Conservation (phyloP, 2,329 filamentous ascomycete genomes). For the Trichoderma sp. region DNA sequence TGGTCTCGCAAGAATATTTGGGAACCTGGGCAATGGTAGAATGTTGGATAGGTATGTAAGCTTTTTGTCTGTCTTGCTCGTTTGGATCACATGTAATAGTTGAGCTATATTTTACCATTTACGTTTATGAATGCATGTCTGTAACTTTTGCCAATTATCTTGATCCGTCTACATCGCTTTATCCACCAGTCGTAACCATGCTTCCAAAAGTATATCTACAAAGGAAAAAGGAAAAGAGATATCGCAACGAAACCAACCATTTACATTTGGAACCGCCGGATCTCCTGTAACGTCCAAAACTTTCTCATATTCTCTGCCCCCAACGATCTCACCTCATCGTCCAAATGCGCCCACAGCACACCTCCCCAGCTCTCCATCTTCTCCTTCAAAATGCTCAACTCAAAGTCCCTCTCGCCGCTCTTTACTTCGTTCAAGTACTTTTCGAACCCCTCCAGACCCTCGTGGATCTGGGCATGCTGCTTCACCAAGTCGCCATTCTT, state of each 20-base stretch:
- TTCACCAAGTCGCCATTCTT: conserved; percentile 59
- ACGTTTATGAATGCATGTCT: neutral
- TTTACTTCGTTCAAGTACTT: conserved; percentile 63
- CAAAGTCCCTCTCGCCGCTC: conserved; percentile 59
- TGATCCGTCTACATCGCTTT: neutral
- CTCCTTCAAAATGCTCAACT: conserved; percentile 58
- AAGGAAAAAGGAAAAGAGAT: neutral
- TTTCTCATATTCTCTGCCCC: conserved; percentile 84
- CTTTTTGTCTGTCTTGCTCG: neutral
- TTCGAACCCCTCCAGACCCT: conserved; percentile 66
- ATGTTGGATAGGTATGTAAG: neutral
- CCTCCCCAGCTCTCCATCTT: conserved; percentile 76
- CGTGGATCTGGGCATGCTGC: conserved; percentile 78
- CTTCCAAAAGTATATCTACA: neutral
- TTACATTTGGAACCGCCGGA: conserved; percentile 42
- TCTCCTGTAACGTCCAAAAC: conserved; percentile 77
- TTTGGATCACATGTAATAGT: neutral
- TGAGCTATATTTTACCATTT: neutral
- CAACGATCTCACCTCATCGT: conserved; percentile 76
- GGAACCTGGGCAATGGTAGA: neutral
- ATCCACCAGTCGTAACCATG: neutral
- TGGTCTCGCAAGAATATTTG: neutral
- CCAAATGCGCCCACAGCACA: conserved; percentile 79
- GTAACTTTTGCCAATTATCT: neutral
- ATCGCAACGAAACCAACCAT: too few relatives aligned